These are phyloP conservation scores for Oxyria digyna DNA, from an alignment of 148 eudicot genomes.

Conservation along the genomic window DNA sequence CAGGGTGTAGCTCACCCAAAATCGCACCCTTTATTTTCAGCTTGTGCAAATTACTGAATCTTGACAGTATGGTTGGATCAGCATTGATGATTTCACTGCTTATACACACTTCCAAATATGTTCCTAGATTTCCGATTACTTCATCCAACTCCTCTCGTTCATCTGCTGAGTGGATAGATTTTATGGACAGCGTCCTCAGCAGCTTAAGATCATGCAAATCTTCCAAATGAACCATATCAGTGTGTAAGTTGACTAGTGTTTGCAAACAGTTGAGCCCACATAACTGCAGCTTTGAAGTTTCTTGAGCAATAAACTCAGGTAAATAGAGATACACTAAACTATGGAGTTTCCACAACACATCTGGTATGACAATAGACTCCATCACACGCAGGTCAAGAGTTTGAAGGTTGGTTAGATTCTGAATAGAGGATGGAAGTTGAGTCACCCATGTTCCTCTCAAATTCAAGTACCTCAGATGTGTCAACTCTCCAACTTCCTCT, in stretches of 20 bases:
- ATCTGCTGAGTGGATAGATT: background rate
- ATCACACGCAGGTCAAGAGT: background rate
- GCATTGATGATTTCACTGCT: background rate
- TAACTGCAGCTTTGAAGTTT: background rate
- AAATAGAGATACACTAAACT: background rate
- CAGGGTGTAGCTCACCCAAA: background rate
- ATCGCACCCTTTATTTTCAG: background rate
- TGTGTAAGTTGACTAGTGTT: background rate
- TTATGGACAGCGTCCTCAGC: background rate
- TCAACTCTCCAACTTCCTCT: background rate
- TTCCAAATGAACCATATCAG: background rate
- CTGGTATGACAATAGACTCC: background rate
- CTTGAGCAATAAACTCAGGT: background rate
- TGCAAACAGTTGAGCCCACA: background rate
- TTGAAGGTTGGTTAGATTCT: background rate
- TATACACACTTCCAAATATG: background rate
- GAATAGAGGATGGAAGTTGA: background rate
- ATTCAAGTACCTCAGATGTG: background rate
- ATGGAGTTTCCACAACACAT: background rate
- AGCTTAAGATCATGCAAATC: background rate
- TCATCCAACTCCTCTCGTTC: background rate
- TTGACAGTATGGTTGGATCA: background rate
- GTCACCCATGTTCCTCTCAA: slow-evolving; percentile 3
- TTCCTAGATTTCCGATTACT: background rate
- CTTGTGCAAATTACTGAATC: background rate